Evolutionary conservation across 805 yeast genomes (phyloP).

Genomic region (Hanseniaspora clermontiae): DNA sequence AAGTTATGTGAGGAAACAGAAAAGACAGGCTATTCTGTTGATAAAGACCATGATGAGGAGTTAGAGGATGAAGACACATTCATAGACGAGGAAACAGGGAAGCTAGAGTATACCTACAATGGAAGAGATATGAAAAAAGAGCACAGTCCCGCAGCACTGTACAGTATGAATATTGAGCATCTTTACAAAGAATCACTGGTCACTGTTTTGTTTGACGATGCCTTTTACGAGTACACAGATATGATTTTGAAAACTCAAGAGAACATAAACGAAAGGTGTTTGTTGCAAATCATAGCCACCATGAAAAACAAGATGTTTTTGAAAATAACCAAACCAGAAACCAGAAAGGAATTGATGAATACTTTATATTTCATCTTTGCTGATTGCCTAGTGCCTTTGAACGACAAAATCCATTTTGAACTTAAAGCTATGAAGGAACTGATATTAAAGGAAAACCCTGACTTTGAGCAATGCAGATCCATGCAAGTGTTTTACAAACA

Average conservation of each 20-base stretch:
- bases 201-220: neutral
- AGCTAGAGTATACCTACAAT: neutral
- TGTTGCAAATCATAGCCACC: neutral
- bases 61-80: neutral
- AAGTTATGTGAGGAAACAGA: neutral
- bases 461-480: neutral
- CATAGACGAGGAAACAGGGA: neutral
- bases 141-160: neutral
- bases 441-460: neutral
- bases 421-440: neutral
- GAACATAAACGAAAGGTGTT: neutral
- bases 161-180: neutral
- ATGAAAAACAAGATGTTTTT: neutral
- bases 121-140: neutral
- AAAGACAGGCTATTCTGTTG: neutral
- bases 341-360: neutral
- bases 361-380: neutral
- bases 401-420: neutral
- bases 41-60: neutral
- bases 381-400: neutral
- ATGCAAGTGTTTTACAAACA: neutral
- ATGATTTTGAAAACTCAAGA: neutral
- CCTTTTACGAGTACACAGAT: neutral
- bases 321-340: neutral
- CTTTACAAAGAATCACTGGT: neutral